Conservation (phyloP, 495 filamentous ascomycete genomes). For the Talaromyces thailandensis region DNA sequence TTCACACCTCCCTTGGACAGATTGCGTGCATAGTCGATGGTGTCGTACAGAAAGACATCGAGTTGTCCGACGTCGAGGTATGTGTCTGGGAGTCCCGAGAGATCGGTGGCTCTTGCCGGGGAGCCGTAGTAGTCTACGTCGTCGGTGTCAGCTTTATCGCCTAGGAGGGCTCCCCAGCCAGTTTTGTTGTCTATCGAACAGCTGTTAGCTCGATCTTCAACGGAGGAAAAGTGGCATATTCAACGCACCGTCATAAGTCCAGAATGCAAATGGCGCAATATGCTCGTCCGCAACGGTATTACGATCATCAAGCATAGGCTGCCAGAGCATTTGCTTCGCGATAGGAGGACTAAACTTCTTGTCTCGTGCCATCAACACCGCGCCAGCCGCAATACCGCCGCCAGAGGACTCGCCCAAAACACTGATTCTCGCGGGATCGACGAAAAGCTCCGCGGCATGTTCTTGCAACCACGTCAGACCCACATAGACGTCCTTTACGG, state of each 20-base stretch:
- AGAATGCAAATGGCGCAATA: conserved; percentile 15
- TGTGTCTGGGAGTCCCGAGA: conserved; percentile 17
- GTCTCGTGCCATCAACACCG: conserved; percentile 37
- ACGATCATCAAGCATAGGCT: conserved; percentile 38
- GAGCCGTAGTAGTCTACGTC: conserved; percentile 15
- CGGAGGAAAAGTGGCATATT: too few relatives aligned
- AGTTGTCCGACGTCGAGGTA: conserved; percentile 20
- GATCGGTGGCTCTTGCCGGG: conserved; percentile 12
- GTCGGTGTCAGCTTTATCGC: conserved; percentile 14
- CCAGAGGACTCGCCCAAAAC: conserved; percentile 57
- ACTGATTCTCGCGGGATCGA: conserved; percentile 51
- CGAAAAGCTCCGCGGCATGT: conserved; percentile 24
- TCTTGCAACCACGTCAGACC: conserved; percentile 31
- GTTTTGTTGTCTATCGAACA: conserved; percentile 15
- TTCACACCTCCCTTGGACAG: conserved; percentile 14
- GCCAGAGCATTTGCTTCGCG: conserved; percentile 38
- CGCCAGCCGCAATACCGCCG: conserved; percentile 35
- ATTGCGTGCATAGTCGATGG: conserved; percentile 10
- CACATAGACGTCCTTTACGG: conserved; percentile 28
- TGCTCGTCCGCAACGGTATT: conserved; percentile 7
- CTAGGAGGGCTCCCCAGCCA: conserved; percentile 16
- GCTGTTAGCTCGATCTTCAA: background rate
- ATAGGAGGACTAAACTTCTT: conserved; percentile 25
- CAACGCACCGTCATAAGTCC: conserved; percentile 12
- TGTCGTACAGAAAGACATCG: conserved; percentile 18